Percentiles rank a stretch among this genome's conserved stretches.
Evolutionary conservation across 768 basidiomycete genomes (phyloP).

Genomic region (Mycena belliarum): DNA sequence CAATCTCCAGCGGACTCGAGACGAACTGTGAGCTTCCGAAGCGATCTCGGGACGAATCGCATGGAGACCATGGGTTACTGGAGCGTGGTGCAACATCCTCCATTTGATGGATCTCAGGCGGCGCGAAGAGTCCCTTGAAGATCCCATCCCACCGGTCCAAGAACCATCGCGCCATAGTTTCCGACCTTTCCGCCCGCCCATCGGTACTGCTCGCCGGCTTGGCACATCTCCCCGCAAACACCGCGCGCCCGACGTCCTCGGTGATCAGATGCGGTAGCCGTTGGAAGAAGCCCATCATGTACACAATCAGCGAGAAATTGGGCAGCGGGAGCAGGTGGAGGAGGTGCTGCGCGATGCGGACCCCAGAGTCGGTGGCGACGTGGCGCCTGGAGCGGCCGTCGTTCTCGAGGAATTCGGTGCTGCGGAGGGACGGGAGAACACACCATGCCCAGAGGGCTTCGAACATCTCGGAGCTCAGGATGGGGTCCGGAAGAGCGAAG

Average conservation of each 20-base stretch:
- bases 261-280: conserved; percentile 36
- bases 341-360: conserved; percentile 35
- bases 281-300: conserved; percentile 46
- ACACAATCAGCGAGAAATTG: conserved; percentile 44
- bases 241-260: conserved; percentile 36
- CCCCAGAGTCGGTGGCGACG: conserved; percentile 20
- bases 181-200: conserved; percentile 21
- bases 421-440: conserved; percentile 25
- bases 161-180: conserved; percentile 37
- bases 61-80: background rate
- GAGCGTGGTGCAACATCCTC: background rate
- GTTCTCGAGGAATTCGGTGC: conserved; percentile 23
- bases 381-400: conserved; percentile 16
- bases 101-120: conserved; percentile 17
- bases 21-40: background rate
- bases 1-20: background rate
- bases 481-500: conserved; percentile 41
- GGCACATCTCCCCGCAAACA: conserved; percentile 32
- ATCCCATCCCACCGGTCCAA: conserved; percentile 35
- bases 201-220: conserved; percentile 7
- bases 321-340: conserved; percentile 46
- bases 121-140: conserved; percentile 34
- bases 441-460: conserved; percentile 40
- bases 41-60: background rate
- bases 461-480: conserved; percentile 36